Base-by-base conservation (phyloP, 306 rosid species). In the Pyrus betulifolia region DNA sequence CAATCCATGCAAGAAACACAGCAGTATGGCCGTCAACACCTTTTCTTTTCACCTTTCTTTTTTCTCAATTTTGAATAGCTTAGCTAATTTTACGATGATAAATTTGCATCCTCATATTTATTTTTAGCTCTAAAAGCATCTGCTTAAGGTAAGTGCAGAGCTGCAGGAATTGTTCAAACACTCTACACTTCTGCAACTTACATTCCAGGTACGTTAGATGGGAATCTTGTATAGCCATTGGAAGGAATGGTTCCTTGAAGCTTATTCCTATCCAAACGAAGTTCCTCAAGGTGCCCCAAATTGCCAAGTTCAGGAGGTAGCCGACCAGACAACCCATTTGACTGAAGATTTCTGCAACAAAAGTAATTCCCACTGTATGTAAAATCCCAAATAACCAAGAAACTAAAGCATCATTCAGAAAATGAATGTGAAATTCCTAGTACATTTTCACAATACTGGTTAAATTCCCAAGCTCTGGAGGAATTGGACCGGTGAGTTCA, bases 161-260 rank as follows among this genome's bases (percentile, higher is more conserved):
- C 23, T 59, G 44, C 31, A 7, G 4, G 45, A 52, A 67, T 30
- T 13, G 28, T 27, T 68, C 13, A n/a, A 28, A 46, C 22, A 51
- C 25, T 60, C 22, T 38, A 67, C 44, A 70, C 55, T 52, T 35
- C 33, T 69, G 67, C 59, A 12, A 91, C 99, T 89, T 87, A 96
- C 98, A 81, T 88, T 79, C 86, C 86, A 76, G 57, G 86, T 21
- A 44, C 10, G 28, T 30, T 84, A 71, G 93, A 68, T 55, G 85
- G 64, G 49, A 72, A 59, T 27, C 38, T 78, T 38, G 77, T 76
- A 80, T 62, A 74, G 66, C 81, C 75, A 31, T 85, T 85, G 61
- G 88, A 92, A 63, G 91, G 98, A 88, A 95, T 38, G 19, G 85
- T 63, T 78, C 99, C 99, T 81, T 85, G 97, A 77, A 95, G 85